Base-by-base conservation (phyloP, 176 grass and related monocot genomes). In the Ampelocalamus luodianensis region DNA sequence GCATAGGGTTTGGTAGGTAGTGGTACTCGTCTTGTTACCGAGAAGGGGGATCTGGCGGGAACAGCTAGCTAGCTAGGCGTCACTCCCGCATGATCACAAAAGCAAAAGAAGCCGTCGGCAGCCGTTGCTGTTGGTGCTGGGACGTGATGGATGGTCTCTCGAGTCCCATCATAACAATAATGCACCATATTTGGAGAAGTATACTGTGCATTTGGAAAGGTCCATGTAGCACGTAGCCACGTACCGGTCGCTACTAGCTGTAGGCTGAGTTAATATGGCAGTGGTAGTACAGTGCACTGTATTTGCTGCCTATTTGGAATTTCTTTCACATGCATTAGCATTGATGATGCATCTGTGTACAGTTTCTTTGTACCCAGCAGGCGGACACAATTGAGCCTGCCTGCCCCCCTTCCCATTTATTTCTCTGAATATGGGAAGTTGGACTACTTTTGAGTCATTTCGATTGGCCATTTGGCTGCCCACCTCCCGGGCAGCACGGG, bases 301-400 rank as follows among this genome's bases (percentile, higher is more conserved):
- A 55, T 58, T 54, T 58, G 45, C 56, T 63, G 74, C 5, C 17
- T 24, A 2, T 34, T 42, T 61, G 4, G 55, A 24, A 27, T 62
- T 44, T 14, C 38, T 10, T 63, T 34, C 14, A 18, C 56, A 29
- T 32, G 76, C 4, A 10, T 36, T 48, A 20, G 38, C 68, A 61
- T 13, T 22, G 17, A 72, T 72, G 53, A 3, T 74, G 44, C 22
- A 54, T 32, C 24, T 17, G 14, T 46, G 10, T 69, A 8, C 70
- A 29, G 55, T 62, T n/a, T 29, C 54, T 49, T 68, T 49, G 55
- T 71, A 56, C 79, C 86, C 79, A 58, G 74, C 79, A 17, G 16
- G 29, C 86, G 34, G 72, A 71, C 79, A 77, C n/a, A 9, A 20
- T 59, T 3, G 43, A 27, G 44, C 5, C 12, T 8, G 20, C n/a